A percentile compares a stretch with the other conserved stretches of the same genome.
These are phyloP conservation scores for Nymphaea colorata DNA, from an alignment of 164 flowering plant genomes.

Conservation along the genomic window DNA sequence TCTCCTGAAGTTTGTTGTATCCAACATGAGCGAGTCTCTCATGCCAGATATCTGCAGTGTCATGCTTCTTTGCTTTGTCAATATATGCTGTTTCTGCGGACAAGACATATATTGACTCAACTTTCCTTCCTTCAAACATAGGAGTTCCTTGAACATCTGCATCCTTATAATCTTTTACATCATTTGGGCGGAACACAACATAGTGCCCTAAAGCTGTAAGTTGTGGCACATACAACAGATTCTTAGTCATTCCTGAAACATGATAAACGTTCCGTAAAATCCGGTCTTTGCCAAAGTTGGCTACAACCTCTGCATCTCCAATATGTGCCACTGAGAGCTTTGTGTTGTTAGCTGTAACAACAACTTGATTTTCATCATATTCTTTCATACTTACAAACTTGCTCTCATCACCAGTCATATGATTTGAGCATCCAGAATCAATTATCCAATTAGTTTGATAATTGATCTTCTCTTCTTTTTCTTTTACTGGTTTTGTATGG, in stretches of 20 bases:
- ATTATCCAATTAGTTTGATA: neutral
- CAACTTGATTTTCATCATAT: neutral
- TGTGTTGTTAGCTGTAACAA: neutral
- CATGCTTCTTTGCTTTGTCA: neutral
- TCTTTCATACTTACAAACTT: neutral
- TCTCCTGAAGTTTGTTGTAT: neutral
- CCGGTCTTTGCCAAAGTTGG: neutral
- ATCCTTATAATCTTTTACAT: neutral
- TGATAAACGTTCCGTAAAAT: neutral
- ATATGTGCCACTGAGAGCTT: slow-evolving; percentile 1
- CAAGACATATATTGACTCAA: neutral
- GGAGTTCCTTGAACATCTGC: neutral
- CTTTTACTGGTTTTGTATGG: neutral
- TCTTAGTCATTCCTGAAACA: neutral
- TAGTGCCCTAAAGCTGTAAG: neutral
- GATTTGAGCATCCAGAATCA: slow-evolving; percentile 2
- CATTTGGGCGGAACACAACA: neutral
- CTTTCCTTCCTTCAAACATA: neutral
- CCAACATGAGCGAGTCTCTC: neutral
- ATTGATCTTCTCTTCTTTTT: neutral
- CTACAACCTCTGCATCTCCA: neutral
- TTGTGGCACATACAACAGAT: neutral
- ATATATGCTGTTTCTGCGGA: neutral
- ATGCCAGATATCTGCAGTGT: neutral
- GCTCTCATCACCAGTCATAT: neutral